Conservation (phyloP, 495 filamentous ascomycete genomes). For the Trichocladium antarcticum region DNA sequence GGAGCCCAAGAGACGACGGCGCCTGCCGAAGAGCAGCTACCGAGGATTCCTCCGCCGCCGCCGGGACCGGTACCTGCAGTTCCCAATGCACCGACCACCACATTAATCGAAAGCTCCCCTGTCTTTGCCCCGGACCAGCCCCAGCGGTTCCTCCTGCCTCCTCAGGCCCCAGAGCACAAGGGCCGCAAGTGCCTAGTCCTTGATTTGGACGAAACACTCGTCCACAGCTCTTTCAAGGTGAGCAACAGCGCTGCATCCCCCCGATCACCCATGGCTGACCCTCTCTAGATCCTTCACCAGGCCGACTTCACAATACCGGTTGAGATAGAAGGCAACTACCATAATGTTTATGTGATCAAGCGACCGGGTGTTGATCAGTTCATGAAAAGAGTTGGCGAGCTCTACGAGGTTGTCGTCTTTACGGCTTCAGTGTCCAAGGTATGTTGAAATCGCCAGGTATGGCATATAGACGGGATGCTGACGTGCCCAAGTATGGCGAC, state of each 20-base stretch:
- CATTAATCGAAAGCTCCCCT: conserved; percentile 21
- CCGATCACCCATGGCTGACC: conserved; percentile 9
- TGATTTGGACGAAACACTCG: conserved; percentile 95
- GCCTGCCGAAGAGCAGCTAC: conserved; percentile 27
- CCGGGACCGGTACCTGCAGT: conserved; percentile 35
- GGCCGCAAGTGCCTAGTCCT: conserved; percentile 90
- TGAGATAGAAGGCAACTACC: conserved; percentile 96
- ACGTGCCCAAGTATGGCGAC: conserved; percentile 71
- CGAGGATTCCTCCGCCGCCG: conserved; percentile 50
- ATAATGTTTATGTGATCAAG: conserved; percentile 99
- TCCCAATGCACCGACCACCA: conserved; percentile 18
- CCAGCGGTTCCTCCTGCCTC: conserved; percentile 67
- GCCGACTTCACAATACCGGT: conserved; percentile 99
- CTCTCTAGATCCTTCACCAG: conserved; percentile 76
- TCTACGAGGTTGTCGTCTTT: conserved; percentile 98
- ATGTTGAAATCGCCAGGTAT: conserved; percentile 17
- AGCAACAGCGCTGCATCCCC: not conserved
- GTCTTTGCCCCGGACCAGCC: conserved; percentile 31
- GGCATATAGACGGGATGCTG: not conserved
- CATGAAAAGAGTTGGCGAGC: conserved; percentile 95
- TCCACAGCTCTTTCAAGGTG: conserved; percentile 99
- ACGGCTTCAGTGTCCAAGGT: conserved; percentile 98
- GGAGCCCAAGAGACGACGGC: conserved; percentile 11
- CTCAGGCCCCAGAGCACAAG: conserved; percentile 61
- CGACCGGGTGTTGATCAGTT: conserved; percentile 94